Evolutionary conservation across 2,329 filamentous ascomycete species (phyloP).

Genomic region (Thermothelomyces thermophilus): DNA sequence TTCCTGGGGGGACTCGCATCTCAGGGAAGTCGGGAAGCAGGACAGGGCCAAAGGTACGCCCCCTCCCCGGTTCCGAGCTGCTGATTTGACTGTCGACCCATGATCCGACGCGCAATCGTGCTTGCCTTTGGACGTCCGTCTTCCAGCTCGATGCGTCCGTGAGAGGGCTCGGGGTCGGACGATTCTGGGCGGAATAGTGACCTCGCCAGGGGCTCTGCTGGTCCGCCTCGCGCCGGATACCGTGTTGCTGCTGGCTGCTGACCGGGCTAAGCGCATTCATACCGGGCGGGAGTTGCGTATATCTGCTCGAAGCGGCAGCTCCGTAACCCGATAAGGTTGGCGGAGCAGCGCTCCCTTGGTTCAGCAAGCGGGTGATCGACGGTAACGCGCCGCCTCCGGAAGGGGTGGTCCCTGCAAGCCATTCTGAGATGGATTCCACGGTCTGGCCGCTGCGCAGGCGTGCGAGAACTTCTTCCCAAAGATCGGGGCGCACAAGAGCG

Average conservation of each 20-base stretch:
- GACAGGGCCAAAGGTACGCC: constrained; percentile 41
- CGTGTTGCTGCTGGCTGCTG: constrained; percentile 30
- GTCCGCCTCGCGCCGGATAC: constrained; percentile 36
- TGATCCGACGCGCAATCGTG: constrained; percentile 41
- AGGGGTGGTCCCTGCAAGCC: constrained; percentile 36
- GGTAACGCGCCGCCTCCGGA: constrained; percentile 29
- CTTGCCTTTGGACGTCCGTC: constrained; percentile 31
- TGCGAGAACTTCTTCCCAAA: constrained; percentile 49
- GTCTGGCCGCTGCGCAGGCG: constrained; percentile 48
- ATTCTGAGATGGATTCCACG: constrained; percentile 50
- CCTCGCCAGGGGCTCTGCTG: constrained; percentile 41
- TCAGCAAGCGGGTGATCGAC: constrained; percentile 28
- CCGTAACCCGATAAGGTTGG: constrained; percentile 29
- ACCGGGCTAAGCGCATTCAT: constrained; percentile 29
- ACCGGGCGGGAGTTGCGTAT: constrained; percentile 30
- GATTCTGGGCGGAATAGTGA: constrained; percentile 40
- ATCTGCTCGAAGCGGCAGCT: constrained; percentile 24
- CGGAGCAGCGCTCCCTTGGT: constrained; percentile 22
- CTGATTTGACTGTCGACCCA: constrained; percentile 41
- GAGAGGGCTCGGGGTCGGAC: constrained; percentile 43
- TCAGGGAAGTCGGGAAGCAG: constrained; percentile 42
- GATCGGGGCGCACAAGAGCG: constrained; percentile 45
- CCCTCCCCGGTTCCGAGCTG: constrained; percentile 30
- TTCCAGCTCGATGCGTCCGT: constrained; percentile 43
- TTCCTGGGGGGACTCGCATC: constrained; percentile 36